Conservation (phyloP, 73 alveolate species). For the Blepharisma stoltei region DNA sequence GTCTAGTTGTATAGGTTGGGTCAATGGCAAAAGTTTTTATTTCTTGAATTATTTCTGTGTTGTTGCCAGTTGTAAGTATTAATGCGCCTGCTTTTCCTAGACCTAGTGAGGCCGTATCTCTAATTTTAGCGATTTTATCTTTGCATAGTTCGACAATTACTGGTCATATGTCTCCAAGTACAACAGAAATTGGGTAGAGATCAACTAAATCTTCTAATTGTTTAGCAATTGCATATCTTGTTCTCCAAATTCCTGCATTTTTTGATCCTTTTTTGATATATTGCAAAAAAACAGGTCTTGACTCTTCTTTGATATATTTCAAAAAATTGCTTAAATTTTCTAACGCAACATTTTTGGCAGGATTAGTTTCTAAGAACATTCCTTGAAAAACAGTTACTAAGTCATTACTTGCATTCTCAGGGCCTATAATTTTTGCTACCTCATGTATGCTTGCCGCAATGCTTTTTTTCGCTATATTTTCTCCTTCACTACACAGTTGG, state of each 20-base stretch:
- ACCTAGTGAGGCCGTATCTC: constrained; percentile 3
- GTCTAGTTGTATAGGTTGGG: too few relatives aligned
- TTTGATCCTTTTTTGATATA: not conserved
- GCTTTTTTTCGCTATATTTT: constrained; percentile 43
- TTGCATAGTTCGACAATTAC: not conserved
- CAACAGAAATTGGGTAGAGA: not conserved
- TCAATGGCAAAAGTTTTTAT: too few relatives aligned
- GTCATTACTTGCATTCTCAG: constrained; percentile 48
- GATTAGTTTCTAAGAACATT: constrained; percentile 40
- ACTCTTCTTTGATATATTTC: not conserved
- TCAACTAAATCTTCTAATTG: constrained; percentile 10
- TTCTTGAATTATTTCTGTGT: too few relatives aligned
- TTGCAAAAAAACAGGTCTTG: not conserved
- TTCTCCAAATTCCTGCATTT: constrained; percentile 9
- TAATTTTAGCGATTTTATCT: constrained; percentile 1
- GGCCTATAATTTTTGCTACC: constrained; percentile 58
- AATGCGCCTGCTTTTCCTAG: not conserved
- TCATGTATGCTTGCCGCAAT: constrained; percentile 55
- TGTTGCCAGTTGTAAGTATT: too few relatives aligned
- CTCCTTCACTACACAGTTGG: not conserved
- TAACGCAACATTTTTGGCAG: not conserved
- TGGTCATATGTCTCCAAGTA: not conserved
- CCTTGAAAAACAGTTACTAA: constrained; percentile 41
- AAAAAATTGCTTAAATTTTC: not conserved
- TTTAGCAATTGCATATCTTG: not conserved